Base-by-base conservation (phyloP, 106 monocot species). In the Chionographis japonica region DNA sequence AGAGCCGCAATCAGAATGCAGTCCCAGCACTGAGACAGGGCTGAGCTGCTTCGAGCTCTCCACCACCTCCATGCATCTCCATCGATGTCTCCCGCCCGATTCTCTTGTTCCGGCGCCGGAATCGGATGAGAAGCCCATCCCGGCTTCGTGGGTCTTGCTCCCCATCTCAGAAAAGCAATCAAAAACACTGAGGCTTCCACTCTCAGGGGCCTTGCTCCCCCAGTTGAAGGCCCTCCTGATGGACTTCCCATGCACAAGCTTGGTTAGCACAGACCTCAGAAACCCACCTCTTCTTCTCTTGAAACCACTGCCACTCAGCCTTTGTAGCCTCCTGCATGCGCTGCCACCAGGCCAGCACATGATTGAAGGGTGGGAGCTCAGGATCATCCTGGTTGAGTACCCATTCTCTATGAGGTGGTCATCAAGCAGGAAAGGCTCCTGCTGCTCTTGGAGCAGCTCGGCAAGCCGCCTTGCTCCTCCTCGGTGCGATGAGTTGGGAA, bases 401-500 rank as follows among this genome's bases (percentile, higher is more conserved):
- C 79, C 74, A 50, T 74, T 68, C 64, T 79, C 68, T 11, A 62
- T 37, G 56, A 79, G 68, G 57, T 57, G 74, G 20, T 69, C 68
- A 42, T 79, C 74, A 10, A 79, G 68, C 49, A 73, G 43, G 52
- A 79, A 79, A 15, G 79, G 79, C 73, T 79, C 79, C 49, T 79
- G 79, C 16, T 79, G 54, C 55, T 79, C 74, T 63, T 68, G 56
- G 3, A 79, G 74, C 3, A 79, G 56, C 63, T 79, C 79, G 14
- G 68, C 42, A 14, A 79, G 73, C 38, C 63, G 39, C 42, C 73
- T 73, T n/a, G 18, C 67, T 36, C 54, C 15, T 10, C 39, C n/a
- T 27, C 27, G 27, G 27, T 27, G 27, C 6, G 62, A 60, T 52
- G 67, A 52, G 14, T 56, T 59, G 52, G 58, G 52, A 54, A 66